Conservation (phyloP, 2,329 filamentous ascomycete genomes). For the Mariannaea sp. region DNA sequence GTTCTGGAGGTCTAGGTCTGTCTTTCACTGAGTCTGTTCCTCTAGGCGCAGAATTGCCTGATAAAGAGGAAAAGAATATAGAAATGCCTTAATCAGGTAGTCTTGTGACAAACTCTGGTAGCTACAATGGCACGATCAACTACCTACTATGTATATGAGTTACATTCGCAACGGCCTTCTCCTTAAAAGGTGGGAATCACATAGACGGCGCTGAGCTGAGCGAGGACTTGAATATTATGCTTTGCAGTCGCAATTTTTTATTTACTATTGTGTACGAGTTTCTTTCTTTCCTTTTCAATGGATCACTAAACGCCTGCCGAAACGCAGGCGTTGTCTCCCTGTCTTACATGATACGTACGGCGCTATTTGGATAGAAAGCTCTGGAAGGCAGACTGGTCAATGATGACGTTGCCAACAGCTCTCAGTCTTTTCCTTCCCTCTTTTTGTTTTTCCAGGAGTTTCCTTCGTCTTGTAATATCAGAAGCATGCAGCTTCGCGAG, state of each 20-base stretch:
- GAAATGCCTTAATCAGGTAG: conserved; percentile 3
- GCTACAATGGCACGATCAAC: too few relatives aligned
- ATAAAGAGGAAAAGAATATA: conserved; percentile 30
- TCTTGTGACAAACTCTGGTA: not conserved
- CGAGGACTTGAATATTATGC: too few relatives aligned
- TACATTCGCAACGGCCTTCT: too few relatives aligned
- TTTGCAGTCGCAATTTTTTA: too few relatives aligned
- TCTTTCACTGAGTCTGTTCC: conserved; percentile 44
- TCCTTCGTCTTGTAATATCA: conserved; percentile 80
- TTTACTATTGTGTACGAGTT: too few relatives aligned
- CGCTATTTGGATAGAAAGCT: conserved; percentile 81
- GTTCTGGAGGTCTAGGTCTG: conserved; percentile 43
- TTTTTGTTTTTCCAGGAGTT: conserved; percentile 95
- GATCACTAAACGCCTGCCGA: not conserved
- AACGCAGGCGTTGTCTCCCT: not conserved
- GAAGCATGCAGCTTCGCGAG: conserved; percentile 90
- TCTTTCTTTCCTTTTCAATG: too few relatives aligned
- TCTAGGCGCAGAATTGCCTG: conserved; percentile 47
- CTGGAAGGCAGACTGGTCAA: conserved; percentile 95
- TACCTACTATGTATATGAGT: too few relatives aligned
- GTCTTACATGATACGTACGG: not conserved
- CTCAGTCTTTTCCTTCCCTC: conserved; percentile 88
- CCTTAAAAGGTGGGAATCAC: too few relatives aligned
- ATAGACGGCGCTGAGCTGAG: too few relatives aligned
- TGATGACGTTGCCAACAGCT: conserved; percentile 87